phyloP scores from a whole-genome alignment of 164 flowering plant genomes.

The Tinospora cordifolia region DNA sequence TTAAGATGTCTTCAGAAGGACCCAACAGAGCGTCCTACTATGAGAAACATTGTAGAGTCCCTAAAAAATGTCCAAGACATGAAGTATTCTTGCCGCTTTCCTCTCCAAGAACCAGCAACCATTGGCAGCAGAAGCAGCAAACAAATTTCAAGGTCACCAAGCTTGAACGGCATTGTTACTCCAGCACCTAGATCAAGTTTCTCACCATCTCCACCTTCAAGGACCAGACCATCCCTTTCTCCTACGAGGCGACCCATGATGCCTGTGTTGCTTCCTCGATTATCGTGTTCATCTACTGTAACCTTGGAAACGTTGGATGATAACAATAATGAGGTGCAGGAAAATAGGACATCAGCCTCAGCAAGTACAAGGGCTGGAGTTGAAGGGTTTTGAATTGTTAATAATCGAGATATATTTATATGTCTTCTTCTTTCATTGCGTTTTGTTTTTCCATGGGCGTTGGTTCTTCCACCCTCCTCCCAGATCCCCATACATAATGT shows the following conservation, averaged over 20 bases:
- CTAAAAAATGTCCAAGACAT: conserved; percentile 74
- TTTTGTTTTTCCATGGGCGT: conserved; percentile 22
- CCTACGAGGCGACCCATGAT: conserved; percentile 28
- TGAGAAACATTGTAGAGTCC: conserved; percentile 67
- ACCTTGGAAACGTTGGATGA: conserved; percentile 47
- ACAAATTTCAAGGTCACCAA: conserved; percentile 65
- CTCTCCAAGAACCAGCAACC: conserved; percentile 72
- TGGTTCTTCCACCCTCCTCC: conserved; percentile 29
- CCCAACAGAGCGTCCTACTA: conserved; percentile 85
- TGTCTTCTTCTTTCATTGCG: conserved; percentile 8
- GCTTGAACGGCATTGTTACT: conserved; percentile 54
- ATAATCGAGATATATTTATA: conserved; percentile 32
- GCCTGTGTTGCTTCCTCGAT: conserved; percentile 43
- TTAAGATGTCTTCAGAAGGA: conserved; percentile 78
- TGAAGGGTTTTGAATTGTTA: conserved; percentile 68
- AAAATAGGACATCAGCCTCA: conserved; percentile 46
- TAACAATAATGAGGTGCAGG: conserved; percentile 43
- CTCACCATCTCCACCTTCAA: conserved; percentile 61
- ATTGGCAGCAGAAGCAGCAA: conserved; percentile 31
- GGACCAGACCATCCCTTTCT: conserved; percentile 33
- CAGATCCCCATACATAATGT: conserved; percentile 26
- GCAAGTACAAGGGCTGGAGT: conserved; percentile 48
- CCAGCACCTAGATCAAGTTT: conserved; percentile 42
- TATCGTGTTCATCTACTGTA: conserved; percentile 49
- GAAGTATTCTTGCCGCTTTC: conserved; percentile 60